Conservation (phyloP, 2,329 filamentous ascomycete species). For the Alternaria arbusti region DNA sequence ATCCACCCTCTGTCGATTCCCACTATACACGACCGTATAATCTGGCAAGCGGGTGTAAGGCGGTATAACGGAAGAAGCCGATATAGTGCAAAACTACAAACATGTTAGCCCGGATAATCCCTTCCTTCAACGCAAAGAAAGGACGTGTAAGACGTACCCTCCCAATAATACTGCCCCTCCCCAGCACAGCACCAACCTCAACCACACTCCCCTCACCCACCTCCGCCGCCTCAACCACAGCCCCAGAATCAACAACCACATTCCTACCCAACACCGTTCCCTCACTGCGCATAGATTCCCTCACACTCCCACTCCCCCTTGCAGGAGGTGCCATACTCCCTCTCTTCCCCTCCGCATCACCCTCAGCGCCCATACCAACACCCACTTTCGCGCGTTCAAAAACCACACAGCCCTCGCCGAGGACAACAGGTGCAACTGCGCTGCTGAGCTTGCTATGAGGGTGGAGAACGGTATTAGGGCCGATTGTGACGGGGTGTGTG, state of each 20-base stretch:
- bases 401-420: conserved; percentile 69
- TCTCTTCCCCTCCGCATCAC: conserved; percentile 20
- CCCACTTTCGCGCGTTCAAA: conserved; percentile 66
- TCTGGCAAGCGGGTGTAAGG: conserved; percentile 51
- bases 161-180: conserved; percentile 47
- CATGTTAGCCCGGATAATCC: background rate
- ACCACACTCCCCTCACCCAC: conserved; percentile 47
- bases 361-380: conserved; percentile 35
- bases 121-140: too few relatives aligned
- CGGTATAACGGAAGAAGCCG: conserved; percentile 44
- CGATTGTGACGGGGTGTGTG: conserved; percentile 78
- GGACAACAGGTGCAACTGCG: conserved; percentile 49
- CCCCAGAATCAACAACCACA: conserved; percentile 54
- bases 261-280: conserved; percentile 50
- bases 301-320: conserved; percentile 11
- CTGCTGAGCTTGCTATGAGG: conserved; percentile 69
- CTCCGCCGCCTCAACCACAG: conserved; percentile 47
- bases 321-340: conserved; percentile 16
- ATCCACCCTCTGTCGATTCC: conserved; percentile 48
- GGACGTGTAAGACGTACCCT: conserved; percentile 39
- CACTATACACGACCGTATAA: conserved; percentile 54
- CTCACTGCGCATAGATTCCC: conserved; percentile 28
- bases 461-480: conserved; percentile 81
- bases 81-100: conserved; percentile 53
- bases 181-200: conserved; percentile 42